Conservation (phyloP, 2,329 filamentous ascomycete genomes). For the Fusarium goolgardi region DNA sequence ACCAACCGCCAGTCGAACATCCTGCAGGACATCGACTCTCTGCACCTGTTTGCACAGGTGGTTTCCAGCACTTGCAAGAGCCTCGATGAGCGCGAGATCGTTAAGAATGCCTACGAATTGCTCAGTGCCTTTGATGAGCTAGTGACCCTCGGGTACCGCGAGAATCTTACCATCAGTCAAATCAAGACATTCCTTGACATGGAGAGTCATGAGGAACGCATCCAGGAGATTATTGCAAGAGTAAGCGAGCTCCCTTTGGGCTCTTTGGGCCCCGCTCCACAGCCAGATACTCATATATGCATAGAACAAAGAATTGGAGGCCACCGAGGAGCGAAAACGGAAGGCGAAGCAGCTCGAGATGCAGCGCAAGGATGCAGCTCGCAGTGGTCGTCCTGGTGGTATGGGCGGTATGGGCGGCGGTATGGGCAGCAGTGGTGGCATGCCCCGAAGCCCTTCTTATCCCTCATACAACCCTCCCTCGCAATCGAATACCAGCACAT, state of each 20-base stretch:
- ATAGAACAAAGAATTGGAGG: constrained; percentile 98
- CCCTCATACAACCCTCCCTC: constrained; percentile 87
- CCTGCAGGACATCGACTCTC: constrained; percentile 97
- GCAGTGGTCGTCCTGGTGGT: constrained; percentile 65
- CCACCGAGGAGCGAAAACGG: constrained; percentile 96
- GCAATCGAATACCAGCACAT: constrained; percentile 81
- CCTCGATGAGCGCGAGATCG: constrained; percentile 93
- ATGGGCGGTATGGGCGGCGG: constrained; percentile 48
- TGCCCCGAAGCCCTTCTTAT: constrained; percentile 82
- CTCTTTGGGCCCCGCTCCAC: background rate
- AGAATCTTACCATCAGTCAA: constrained; percentile 95
- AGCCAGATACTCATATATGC: constrained; percentile 41
- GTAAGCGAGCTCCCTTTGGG: constrained; percentile 61
- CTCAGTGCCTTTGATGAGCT: constrained; percentile 97
- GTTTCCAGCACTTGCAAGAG: constrained; percentile 97
- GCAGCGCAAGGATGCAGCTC: constrained; percentile 95
- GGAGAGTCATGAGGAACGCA: constrained; percentile 98
- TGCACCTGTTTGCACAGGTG: constrained; percentile 97
- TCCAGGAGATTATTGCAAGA: constrained; percentile 96
- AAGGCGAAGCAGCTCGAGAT: constrained; percentile 99
- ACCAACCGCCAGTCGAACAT: constrained; percentile 99
- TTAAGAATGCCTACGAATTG: constrained; percentile 94
- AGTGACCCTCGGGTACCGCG: constrained; percentile 93
- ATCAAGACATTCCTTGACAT: constrained; percentile 99
- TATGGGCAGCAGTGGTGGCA: constrained; percentile 53